Evolutionary conservation across 202 grass and related monocot species (phyloP), one percentile per base, ranked within the genome.

Genomic region (Saccharum hybrid): DNA sequence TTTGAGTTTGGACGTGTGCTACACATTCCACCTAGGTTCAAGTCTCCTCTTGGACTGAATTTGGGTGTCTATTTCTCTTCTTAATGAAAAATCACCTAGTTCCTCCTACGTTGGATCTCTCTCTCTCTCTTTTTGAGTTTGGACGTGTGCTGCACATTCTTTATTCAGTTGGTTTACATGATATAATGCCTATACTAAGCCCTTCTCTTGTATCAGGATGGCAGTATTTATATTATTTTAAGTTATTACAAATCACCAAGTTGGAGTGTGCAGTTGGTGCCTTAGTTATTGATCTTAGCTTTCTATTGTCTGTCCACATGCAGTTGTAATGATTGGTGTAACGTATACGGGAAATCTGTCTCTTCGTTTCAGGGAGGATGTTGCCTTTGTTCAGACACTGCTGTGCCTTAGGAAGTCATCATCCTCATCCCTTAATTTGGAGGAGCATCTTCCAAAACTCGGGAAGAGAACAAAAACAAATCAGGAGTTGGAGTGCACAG

Each of bases 321-420:
- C 28, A 62, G 39, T 37, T 39, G 42, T 12, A 37, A 19, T 46
- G 48, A 72, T 59, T 26, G 6, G 26, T 42, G 18, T 82, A 68
- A 34, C 33, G n/a, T 79, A 61, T 57, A 22, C 10, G 4, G 42
- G 38, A 63, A 21, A 10, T 49, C 16, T 85, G 45, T 65, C 28
- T 68, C 18, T 65, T 48, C 71, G 4, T 82, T 82, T 57, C 68
- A 91, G 90, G 84, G 41, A 83, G 63, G 19, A 72, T 83, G 81
- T 62, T 88, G 48, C 85, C 87, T 18, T 73, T 57, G 49, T 54
- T 92, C 76, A 77, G 78, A 76, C 76, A 81, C 19, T 82, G 42
- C 41, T 52, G 36, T 71, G 65, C 72, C 36, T 66, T 66, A 22
- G 82, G 67, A 80, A 72, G 52, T 66, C 76, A 61, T 86, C 59